Base-by-base conservation (phyloP, 345 rosid species). In the Carallia pectinifolia region DNA sequence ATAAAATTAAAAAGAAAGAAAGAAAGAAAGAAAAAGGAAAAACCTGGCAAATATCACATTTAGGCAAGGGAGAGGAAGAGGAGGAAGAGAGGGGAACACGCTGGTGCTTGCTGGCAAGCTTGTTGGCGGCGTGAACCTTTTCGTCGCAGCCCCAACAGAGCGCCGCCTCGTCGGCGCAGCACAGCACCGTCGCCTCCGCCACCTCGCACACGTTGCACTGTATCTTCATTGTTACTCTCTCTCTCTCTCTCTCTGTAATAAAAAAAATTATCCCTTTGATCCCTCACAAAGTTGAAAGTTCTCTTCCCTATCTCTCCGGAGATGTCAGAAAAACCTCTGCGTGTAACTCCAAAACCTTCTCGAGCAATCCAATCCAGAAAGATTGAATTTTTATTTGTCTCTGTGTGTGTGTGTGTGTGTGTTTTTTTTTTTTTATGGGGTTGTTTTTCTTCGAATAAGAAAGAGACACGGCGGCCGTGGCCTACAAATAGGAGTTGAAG, bases 151-250 rank as follows among this genome's bases (percentile, higher is more conserved):
- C 82, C 89, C 84, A 92, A 81, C 99, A 95, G 62, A 95, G 79
- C 31, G 97, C 99, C 67, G 99, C 99, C 85, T 95, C 99, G 69
- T 95, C 97, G n/a, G 99, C 97, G 74, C 99, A 95, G 74, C 99
- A 95, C 36, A 95, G 79, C 77, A 95, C 97, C 72, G 73, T 83
- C 47, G 99, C 99, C 86, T 90, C 99, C 77, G 96, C 93, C 61
- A 77, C 80, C 80, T 92, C 96, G 75, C 99, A 95, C 44, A 92
- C 97, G 91, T 92, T 91, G 72, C 99, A 95, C 90, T 91, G 97
- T 59, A 95, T 92, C 92, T 89, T 95, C 97, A 94, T 93, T 68
- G 64, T 23, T 23, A 23, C 69, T 60, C 69, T 18, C 68, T 33
- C 12, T 61, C 40, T 58, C 76, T 47, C 29, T 36, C 44, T 54